phyloP scores from a whole-genome alignment of 805 yeast genomes.

The Metschnikowia aberdeeniae region DNA sequence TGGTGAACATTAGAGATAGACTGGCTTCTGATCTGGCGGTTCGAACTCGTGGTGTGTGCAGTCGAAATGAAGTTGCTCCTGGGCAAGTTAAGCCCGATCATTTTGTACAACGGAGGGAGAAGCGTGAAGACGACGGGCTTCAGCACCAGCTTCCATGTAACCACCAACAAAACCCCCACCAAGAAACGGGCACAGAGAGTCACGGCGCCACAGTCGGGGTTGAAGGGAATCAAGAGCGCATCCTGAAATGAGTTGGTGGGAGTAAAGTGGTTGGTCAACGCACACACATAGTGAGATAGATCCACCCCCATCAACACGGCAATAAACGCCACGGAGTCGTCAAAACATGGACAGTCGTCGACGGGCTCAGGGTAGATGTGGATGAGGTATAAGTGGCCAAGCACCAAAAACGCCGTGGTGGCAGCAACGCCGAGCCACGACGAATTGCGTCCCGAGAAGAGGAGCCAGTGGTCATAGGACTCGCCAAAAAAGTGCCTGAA shows the following conservation, averaged over 20 bases:
- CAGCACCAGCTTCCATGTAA: conserved; percentile 68
- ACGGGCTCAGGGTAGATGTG: conserved; percentile 78
- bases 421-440: conserved; percentile 20
- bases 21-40: conserved; percentile 34
- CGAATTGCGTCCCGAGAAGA: conserved; percentile 22
- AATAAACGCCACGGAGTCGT: conserved; percentile 88
- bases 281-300: conserved; percentile 51
- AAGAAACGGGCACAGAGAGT: conserved; percentile 43
- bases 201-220: conserved; percentile 3
- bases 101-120: conserved; percentile 56
- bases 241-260: conserved; percentile 17
- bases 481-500: conserved; percentile 40
- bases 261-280: conserved; percentile 27
- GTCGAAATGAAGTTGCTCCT: conserved; percentile 36
- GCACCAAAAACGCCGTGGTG: conserved; percentile 34
- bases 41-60: conserved; percentile 31
- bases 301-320: conserved; percentile 84
- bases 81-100: conserved; percentile 36
- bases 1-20: conserved; percentile 35
- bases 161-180: conserved; percentile 60
- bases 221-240: conserved; percentile 35
- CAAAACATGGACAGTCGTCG: conserved; percentile 95
- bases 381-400: conserved; percentile 47
- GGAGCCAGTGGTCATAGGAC: conserved; percentile 45
- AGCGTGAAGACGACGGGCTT: conserved; percentile 60